Evolutionary conservation across 495 filamentous ascomycete species (phyloP).

Genomic region (Penicillium pulvis): DNA sequence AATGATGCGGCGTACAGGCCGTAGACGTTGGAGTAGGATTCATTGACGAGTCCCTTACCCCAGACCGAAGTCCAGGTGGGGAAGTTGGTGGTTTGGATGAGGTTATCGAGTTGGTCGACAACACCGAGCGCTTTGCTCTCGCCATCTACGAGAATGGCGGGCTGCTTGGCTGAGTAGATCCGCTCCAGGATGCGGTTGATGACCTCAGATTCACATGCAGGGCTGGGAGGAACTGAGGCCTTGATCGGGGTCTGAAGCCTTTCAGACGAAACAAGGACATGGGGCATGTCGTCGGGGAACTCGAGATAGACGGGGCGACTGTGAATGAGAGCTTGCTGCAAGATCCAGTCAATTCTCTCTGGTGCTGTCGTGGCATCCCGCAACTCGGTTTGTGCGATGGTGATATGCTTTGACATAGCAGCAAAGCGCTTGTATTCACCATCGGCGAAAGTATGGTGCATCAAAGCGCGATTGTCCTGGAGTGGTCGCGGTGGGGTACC

Average conservation of each 20-base stretch:
- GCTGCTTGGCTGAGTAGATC: constrained; percentile 35
- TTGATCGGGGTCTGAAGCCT: constrained; percentile 24
- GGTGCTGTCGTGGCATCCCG: constrained; percentile 36
- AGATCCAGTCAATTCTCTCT: constrained; percentile 40
- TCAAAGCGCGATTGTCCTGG: constrained; percentile 32
- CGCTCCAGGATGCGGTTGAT: constrained; percentile 29
- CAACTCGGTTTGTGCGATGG: constrained; percentile 42
- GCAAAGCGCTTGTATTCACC: constrained; percentile 44
- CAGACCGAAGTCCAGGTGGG: constrained; percentile 38
- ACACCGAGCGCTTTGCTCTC: constrained; percentile 30
- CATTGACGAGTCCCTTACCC: constrained; percentile 43
- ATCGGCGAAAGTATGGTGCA: constrained; percentile 51
- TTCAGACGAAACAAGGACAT: constrained; percentile 26
- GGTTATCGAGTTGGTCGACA: constrained; percentile 28
- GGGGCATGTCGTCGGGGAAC: constrained; percentile 46
- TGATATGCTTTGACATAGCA: constrained; percentile 40
- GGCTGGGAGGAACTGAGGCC: constrained; percentile 15
- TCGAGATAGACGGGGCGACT: constrained; percentile 48
- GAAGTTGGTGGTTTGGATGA: constrained; percentile 31
- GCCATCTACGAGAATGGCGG: constrained; percentile 42
- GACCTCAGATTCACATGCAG: constrained; percentile 22
- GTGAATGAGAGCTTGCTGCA: constrained; percentile 40
- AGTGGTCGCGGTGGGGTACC: constrained; percentile 48
- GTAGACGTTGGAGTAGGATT: constrained; percentile 36
- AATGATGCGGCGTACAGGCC: constrained; percentile 37